Percentiles rank a stretch among this genome's conserved stretches.
Conservation (phyloP, 768 basidiomycete species). For the Podaxis rugospora region DNA sequence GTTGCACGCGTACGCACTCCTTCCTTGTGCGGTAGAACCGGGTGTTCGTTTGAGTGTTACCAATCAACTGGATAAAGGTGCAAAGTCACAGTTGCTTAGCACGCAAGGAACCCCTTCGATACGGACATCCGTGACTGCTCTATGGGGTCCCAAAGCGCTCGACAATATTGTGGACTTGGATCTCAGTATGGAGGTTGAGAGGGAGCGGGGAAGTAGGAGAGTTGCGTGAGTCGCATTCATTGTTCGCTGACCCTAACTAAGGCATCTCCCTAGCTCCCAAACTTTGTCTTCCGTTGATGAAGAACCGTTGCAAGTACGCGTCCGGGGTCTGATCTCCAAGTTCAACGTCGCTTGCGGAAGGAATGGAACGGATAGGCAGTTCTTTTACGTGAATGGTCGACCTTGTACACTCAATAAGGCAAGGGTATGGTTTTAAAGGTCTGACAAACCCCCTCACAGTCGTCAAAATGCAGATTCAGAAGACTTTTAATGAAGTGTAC, state of each 20-base stretch:
- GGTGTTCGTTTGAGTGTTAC: constrained; percentile 73
- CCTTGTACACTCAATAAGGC: constrained; percentile 82
- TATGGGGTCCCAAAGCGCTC: constrained; percentile 84
- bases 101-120: constrained; percentile 66
- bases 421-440: neutral
- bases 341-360: constrained; percentile 75
- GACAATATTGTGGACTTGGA: constrained; percentile 74
- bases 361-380: constrained; percentile 80
- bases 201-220: constrained; percentile 44
- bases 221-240: constrained; percentile 15
- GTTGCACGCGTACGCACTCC: constrained; percentile 84
- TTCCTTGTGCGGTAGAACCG: constrained; percentile 71
- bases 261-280: neutral
- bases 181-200: constrained; percentile 61
- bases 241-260: neutral
- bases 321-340: constrained; percentile 81
- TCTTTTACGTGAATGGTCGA: constrained; percentile 88
- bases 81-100: constrained; percentile 64
- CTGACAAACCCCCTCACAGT: neutral
- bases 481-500: constrained; percentile 91
- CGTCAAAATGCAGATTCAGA: constrained; percentile 58
- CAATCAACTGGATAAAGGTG: constrained; percentile 73
- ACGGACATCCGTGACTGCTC: constrained; percentile 57
- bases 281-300: constrained; percentile 15
- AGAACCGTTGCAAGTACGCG: constrained; percentile 39